Conservation (phyloP, 73 alveolate genomes). For the Tetrahymena borealis region DNA sequence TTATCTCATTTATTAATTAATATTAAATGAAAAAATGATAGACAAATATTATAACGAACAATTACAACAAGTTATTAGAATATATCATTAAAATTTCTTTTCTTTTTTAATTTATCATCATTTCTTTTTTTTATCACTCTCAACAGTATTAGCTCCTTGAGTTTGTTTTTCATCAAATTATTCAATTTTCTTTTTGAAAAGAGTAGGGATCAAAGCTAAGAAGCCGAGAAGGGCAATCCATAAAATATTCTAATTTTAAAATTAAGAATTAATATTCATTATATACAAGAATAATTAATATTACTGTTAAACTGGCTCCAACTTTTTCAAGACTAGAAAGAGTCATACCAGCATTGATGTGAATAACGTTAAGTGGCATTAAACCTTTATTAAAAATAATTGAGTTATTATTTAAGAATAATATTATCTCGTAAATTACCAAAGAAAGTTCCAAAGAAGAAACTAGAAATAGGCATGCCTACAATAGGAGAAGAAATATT, state of each 20-base stretch:
- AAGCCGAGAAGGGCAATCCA: not conserved
- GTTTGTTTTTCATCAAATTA: not conserved
- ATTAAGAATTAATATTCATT: not conserved
- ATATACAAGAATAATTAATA: not conserved
- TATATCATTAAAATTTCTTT: not conserved
- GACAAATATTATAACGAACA: not conserved
- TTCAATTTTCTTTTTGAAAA: not conserved
- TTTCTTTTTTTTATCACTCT: not conserved
- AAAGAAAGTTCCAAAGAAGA: conserved; percentile 62
- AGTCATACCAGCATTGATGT: conserved; percentile 64
- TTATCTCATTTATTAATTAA: too few species aligned
- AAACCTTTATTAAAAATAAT: conserved; percentile 33
- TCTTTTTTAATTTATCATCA: not conserved
- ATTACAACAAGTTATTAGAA: not conserved
- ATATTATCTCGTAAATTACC: not conserved
- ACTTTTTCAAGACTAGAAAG: conserved; percentile 49
- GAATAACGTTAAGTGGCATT: conserved; percentile 73
- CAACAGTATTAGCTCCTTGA: not conserved
- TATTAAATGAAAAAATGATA: too few species aligned
- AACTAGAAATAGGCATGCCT: conserved; percentile 60
- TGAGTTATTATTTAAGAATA: not conserved
- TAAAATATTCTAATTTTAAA: not conserved
- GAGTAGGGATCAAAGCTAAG: not conserved
- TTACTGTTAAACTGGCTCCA: conserved; percentile 30
- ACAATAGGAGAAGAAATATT: conserved; percentile 72